Percentiles rank a stretch among this genome's conserved stretches.
Evolutionary conservation across 2,329 filamentous ascomycete genomes (phyloP).

Genomic region (Apiospora marii): DNA sequence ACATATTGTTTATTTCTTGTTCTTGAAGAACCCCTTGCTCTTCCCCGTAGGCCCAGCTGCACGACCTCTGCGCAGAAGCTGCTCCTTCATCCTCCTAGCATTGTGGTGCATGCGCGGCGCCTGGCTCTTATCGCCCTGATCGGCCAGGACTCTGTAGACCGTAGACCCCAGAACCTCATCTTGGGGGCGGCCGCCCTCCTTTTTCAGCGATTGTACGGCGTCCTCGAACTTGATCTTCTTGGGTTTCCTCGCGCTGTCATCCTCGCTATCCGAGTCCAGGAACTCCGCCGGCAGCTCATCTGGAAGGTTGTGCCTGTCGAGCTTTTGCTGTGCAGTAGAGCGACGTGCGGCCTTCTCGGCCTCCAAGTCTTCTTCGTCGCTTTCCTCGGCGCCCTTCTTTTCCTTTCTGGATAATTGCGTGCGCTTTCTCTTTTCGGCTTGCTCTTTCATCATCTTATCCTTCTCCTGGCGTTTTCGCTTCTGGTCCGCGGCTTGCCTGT

Average conservation of each 20-base stretch:
- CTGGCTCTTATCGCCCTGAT: conserved; percentile 53
- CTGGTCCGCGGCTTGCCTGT: conserved; percentile 57
- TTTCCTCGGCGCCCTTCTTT: conserved; percentile 25
- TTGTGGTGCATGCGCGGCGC: conserved; percentile 57
- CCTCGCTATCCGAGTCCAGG: conserved; percentile 55
- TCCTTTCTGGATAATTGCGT: conserved; percentile 28
- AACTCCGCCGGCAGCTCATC: conserved; percentile 61
- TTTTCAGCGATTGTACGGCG: conserved; percentile 48
- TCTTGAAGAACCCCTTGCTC: conserved; percentile 55
- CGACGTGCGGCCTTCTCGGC: conserved; percentile 26
- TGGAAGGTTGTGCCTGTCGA: conserved; percentile 49
- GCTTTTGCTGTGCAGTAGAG: conserved; percentile 33
- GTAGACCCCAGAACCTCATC: conserved; percentile 62
- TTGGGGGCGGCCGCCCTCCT: conserved; percentile 48
- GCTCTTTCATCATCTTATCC: conserved; percentile 61
- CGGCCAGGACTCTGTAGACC: conserved; percentile 58
- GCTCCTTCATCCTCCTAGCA: conserved; percentile 51
- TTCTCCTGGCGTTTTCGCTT: conserved; percentile 65
- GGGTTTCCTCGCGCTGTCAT: conserved; percentile 37
- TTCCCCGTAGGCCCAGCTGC: conserved; percentile 40
- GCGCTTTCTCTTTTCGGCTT: conserved; percentile 59
- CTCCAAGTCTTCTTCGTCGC: conserved; percentile 29
- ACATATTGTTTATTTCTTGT: conserved; percentile 31
- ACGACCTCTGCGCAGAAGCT: conserved; percentile 55
- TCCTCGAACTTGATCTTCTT: conserved; percentile 55